These are phyloP conservation scores for Galerina marginata DNA, from an alignment of 768 basidiomycete genomes.

Conservation along the genomic window DNA sequence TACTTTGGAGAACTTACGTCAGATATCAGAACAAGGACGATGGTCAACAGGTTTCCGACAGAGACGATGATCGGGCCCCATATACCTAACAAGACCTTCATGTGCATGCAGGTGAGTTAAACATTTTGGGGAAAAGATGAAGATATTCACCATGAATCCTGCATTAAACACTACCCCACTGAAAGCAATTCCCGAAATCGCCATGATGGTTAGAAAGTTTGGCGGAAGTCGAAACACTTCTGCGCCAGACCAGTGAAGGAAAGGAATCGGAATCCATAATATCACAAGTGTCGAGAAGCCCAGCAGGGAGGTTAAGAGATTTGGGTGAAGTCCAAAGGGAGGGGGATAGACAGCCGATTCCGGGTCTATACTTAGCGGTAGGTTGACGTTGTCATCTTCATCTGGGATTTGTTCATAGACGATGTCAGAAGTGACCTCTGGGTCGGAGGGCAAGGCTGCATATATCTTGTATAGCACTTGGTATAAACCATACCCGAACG, in stretches of 20 bases:
- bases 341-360: slow-evolving; percentile 55
- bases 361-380: slow-evolving; percentile 17
- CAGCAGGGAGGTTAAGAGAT: slow-evolving; percentile 79
- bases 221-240: slow-evolving; percentile 75
- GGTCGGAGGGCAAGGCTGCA: slow-evolving; percentile 70
- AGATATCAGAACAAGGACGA: slow-evolving; percentile 83
- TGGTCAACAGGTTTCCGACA: slow-evolving; percentile 93
- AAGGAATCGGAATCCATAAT: slow-evolving; percentile 80
- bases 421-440: slow-evolving; percentile 48
- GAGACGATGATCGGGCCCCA: slow-evolving; percentile 91
- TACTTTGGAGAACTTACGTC: slow-evolving; percentile 52
- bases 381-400: slow-evolving; percentile 34
- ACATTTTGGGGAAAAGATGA: slow-evolving; percentile 3
- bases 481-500: slow-evolving; percentile 75
- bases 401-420: slow-evolving; percentile 52
- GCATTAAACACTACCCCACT: slow-evolving; percentile 84
- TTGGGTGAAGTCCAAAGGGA: slow-evolving; percentile 87
- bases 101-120: slow-evolving; percentile 9
- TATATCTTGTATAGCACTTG: slow-evolving; percentile 88
- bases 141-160: slow-evolving; percentile 74
- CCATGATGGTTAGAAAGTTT: slow-evolving; percentile 45
- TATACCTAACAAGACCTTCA: slow-evolving; percentile 76
- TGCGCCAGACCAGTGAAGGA: slow-evolving; percentile 68
- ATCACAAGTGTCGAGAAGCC: slow-evolving; percentile 75
- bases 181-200: slow-evolving; percentile 71